These are phyloP conservation scores for Candida maltosa DNA, from an alignment of 805 yeast genomes.

Conservation along the genomic window DNA sequence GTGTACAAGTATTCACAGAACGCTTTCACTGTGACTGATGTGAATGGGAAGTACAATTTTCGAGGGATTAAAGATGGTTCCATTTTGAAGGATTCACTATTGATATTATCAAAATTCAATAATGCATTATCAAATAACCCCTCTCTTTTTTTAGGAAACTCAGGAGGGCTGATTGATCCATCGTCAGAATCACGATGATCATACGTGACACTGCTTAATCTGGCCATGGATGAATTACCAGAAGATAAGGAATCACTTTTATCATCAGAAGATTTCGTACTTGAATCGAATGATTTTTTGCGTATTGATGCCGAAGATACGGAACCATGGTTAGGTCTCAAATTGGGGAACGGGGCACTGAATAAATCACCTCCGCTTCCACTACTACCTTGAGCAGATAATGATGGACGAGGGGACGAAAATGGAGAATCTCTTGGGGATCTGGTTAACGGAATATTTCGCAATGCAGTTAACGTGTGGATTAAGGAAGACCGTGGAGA, in stretches of 20 bases:
- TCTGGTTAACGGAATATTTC: constrained; percentile 32
- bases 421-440: constrained; percentile 39
- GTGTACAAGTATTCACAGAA: constrained; percentile 72
- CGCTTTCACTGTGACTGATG: constrained; percentile 58
- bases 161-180: constrained; percentile 1
- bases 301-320: not conserved
- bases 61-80: constrained; percentile 70
- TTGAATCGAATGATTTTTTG: not conserved
- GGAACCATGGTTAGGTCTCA: constrained; percentile 12
- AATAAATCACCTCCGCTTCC: constrained; percentile 12
- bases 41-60: constrained; percentile 64
- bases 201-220: constrained; percentile 5
- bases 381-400: constrained; percentile 30
- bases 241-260: constrained; percentile 6
- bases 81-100: constrained; percentile 32
- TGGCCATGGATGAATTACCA: constrained; percentile 3
- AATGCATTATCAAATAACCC: constrained; percentile 18
- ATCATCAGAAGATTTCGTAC: not conserved
- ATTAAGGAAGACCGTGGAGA: constrained; percentile 41
- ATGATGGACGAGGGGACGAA: constrained; percentile 48
- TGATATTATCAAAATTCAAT: constrained; percentile 31
- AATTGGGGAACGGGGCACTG: constrained; percentile 16
- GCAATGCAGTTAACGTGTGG: constrained; percentile 36
- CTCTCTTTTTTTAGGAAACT: constrained; percentile 1
- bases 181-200: constrained; percentile 4